These are phyloP conservation scores for Fusarium praegraminearum DNA, from an alignment of 2,329 filamentous ascomycete species.

Conservation along the genomic window DNA sequence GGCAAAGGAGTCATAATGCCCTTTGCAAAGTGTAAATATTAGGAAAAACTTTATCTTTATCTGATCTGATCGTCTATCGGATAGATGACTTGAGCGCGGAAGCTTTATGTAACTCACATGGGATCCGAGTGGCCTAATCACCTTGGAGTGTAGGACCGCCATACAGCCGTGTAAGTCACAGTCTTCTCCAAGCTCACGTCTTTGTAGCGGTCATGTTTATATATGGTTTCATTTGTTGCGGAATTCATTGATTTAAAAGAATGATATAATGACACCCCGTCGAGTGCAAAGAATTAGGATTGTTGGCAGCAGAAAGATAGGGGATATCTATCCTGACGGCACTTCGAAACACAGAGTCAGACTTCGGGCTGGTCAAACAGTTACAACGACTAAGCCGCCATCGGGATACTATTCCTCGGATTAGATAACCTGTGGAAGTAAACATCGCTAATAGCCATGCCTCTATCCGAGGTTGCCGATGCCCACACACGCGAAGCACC, in stretches of 20 bases:
- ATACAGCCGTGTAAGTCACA: not conserved
- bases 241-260: not conserved
- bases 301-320: not conserved
- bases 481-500: too few relatives aligned
- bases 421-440: not conserved
- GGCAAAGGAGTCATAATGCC: too few relatives aligned
- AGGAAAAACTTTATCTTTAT: too few relatives aligned
- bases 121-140: too few relatives aligned
- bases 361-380: not conserved
- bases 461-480: too few relatives aligned
- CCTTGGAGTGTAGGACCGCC: not conserved
- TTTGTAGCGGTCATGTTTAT: not conserved
- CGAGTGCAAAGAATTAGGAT: not conserved
- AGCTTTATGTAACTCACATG: not conserved
- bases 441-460: not conserved
- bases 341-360: not conserved
- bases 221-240: not conserved
- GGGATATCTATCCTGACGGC: not conserved
- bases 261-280: not conserved
- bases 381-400: not conserved
- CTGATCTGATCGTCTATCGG: too few relatives aligned
- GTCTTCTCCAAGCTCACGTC: not conserved
- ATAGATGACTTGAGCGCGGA: not conserved
- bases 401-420: not conserved
- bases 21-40: too few relatives aligned